phyloP scores from a whole-genome alignment of 2,329 filamentous ascomycete species.

The Ophiocordyceps camponoti-saundersi region DNA sequence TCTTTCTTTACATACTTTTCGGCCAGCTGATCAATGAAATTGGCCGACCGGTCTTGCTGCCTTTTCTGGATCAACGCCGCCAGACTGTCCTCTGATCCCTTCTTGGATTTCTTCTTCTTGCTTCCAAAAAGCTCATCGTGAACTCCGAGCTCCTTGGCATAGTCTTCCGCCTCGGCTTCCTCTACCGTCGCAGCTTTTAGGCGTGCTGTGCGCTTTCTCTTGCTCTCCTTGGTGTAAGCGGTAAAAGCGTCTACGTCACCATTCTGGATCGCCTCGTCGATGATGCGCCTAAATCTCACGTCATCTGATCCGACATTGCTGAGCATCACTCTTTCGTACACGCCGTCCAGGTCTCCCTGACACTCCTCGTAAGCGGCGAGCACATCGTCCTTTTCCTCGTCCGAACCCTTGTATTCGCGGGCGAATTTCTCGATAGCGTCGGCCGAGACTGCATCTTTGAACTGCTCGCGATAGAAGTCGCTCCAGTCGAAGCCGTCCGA shows the following conservation, averaged over 20 bases:
- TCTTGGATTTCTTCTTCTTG: slow-evolving; percentile 27
- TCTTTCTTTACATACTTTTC: slow-evolving; percentile 51
- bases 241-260: slow-evolving; percentile 50
- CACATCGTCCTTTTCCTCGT: slow-evolving; percentile 68
- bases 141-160: slow-evolving; percentile 58
- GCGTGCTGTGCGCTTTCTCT: slow-evolving; percentile 41
- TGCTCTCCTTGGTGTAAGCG: slow-evolving; percentile 58
- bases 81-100: slow-evolving; percentile 34
- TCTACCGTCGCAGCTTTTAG: slow-evolving; percentile 48
- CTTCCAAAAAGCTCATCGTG: slow-evolving; percentile 49
- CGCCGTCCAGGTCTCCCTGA: slow-evolving; percentile 56
- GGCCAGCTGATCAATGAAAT: slow-evolving; percentile 57
- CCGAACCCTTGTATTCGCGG: slow-evolving; percentile 64
- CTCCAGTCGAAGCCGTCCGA: slow-evolving; percentile 77
- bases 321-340: slow-evolving; percentile 78
- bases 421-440: slow-evolving; percentile 64
- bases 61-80: slow-evolving; percentile 60
- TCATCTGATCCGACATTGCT: slow-evolving; percentile 75
- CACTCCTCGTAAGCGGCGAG: slow-evolving; percentile 56
- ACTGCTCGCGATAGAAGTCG: slow-evolving; percentile 77
- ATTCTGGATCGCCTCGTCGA: slow-evolving; percentile 60
- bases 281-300: slow-evolving; percentile 62
- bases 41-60: slow-evolving; percentile 42
- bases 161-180: slow-evolving; percentile 53
- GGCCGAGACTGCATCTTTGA: slow-evolving; percentile 54